Percentiles rank a stretch among this genome's conserved stretches.
Evolutionary conservation across 768 basidiomycete species (phyloP).

Genomic region (Suillus ampliporus): DNA sequence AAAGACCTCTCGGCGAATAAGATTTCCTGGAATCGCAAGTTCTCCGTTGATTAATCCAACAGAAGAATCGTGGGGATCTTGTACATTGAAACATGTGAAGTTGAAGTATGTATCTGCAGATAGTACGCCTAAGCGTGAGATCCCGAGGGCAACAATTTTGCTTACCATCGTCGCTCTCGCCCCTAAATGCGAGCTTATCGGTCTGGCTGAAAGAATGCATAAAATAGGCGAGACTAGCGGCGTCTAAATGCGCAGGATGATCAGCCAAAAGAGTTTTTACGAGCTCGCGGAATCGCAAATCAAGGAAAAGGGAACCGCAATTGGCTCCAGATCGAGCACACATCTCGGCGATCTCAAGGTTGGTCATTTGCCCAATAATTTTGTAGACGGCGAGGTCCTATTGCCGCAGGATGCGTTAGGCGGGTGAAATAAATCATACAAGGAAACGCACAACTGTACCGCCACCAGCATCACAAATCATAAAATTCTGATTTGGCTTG

Average conservation of each 20-base stretch:
- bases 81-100: slow-evolving; percentile 89
- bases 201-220: slow-evolving; percentile 91
- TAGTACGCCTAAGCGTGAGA: slow-evolving; percentile 11
- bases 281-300: slow-evolving; percentile 83
- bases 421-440: slow-evolving; percentile 27
- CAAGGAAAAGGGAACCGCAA: slow-evolving; percentile 87
- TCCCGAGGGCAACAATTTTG: slow-evolving; percentile 7
- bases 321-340: slow-evolving; percentile 87
- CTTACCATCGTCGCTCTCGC: slow-evolving; percentile 77
- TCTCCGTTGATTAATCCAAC: slow-evolving; percentile 86
- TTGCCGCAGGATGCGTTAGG: slow-evolving; percentile 3
- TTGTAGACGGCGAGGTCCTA: slow-evolving; percentile 63
- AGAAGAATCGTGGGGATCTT: slow-evolving; percentile 78
- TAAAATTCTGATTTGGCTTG: slow-evolving; percentile 81
- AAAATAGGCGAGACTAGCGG: slow-evolving; percentile 83
- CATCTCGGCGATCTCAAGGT: slow-evolving; percentile 92
- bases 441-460: slow-evolving; percentile 64
- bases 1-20: slow-evolving; percentile 84
- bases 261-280: slow-evolving; percentile 78
- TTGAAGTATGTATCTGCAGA: slow-evolving; percentile 77
- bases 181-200: slow-evolving; percentile 80
- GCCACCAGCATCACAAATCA: slow-evolving; percentile 92
- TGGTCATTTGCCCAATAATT: slow-evolving; percentile 80
- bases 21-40: slow-evolving; percentile 78
- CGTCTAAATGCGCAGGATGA: slow-evolving; percentile 85